Evolutionary conservation across 2,329 filamentous ascomycete species (phyloP), one percentile per base, ranked within the genome.

Genomic region (Trichoderma breve): DNA sequence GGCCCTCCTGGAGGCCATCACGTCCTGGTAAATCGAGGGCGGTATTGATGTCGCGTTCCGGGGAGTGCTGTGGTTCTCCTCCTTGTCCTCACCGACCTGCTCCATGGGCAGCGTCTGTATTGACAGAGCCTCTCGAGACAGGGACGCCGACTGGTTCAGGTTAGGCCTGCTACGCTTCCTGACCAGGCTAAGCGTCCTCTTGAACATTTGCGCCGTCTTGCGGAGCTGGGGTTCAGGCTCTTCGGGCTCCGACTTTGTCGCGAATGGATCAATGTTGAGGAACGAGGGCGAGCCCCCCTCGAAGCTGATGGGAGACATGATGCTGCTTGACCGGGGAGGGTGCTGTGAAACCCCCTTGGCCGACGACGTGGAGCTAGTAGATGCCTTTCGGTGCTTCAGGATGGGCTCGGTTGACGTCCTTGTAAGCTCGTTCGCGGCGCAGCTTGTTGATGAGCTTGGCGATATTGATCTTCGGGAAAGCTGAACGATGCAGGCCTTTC

Each of bases 401-500:
- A 71, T 64, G 21, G 79, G 78, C 39, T 81, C 78, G n/a, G 81
- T 80, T 62, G 76, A 72, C 6, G 79, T 81, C 71, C 79, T 76
- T 28, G 77, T 75, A 28, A 81, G 76, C 64, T 75, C 73, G 71
- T 77, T 72, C 15, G 74, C 74, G 55, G 76, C 71, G 60, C 72
- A 73, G 14, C 76, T 78, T 68, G 78, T 76, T 11, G 81, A 82
- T 72, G 82, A 82, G 73, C 79, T 81, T 11, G 84, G 82, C 5
- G 86, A 84, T 9, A 80, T 75, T n/a, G 85, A 85, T 73, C 84
- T 80, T 67, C 82, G 80, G 36, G 81, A 80, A 18, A 90, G 81
- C 74, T 89, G 82, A 72, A 89, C 83, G 14, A 91, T 83, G 60
- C 84, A 86, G 5, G 89, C 89, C 80, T 88, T 90, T 72, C 88